These are phyloP conservation scores for Hanseniaspora singularis DNA, from an alignment of 805 yeast genomes.

Conservation along the genomic window DNA sequence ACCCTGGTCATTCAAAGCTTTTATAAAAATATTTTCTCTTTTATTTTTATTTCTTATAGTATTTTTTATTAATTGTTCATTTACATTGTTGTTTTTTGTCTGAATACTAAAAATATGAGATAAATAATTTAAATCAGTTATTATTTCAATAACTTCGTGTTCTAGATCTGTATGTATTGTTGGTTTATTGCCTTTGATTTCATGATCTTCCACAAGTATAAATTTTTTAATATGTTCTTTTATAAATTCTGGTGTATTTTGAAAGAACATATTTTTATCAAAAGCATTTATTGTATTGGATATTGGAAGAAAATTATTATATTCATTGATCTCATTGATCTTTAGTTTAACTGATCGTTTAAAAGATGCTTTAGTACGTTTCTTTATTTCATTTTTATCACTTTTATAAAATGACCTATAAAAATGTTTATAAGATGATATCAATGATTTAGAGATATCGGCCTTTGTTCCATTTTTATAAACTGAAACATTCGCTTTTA, in stretches of 20 bases:
- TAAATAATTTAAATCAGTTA: slow-evolving; percentile 5
- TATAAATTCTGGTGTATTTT: background rate
- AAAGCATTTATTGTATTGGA: background rate
- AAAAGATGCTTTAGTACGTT: background rate
- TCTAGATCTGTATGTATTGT: background rate
- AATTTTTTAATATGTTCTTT: background rate
- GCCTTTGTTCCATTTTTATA: background rate
- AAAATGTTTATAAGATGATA: background rate
- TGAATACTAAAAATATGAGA: background rate
- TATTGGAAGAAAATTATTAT: background rate
- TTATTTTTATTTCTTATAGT: slow-evolving; percentile 1
- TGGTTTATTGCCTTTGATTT: background rate
- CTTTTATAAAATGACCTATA: background rate
- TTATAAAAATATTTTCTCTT: background rate
- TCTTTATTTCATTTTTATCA: background rate
- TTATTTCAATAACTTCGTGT: background rate
- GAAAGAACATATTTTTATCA: background rate
- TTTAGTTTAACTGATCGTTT: background rate
- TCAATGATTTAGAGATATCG: background rate
- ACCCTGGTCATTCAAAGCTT: background rate
- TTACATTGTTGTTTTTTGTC: background rate
- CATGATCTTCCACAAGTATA: background rate
- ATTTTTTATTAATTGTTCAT: background rate
- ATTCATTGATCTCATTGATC: background rate
- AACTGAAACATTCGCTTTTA: background rate